A percentile compares a stretch with the other conserved stretches of the same genome.
These are phyloP conservation scores for Phytophthora europaea DNA, from an alignment of 352 stramenopile species.

Conservation along the genomic window DNA sequence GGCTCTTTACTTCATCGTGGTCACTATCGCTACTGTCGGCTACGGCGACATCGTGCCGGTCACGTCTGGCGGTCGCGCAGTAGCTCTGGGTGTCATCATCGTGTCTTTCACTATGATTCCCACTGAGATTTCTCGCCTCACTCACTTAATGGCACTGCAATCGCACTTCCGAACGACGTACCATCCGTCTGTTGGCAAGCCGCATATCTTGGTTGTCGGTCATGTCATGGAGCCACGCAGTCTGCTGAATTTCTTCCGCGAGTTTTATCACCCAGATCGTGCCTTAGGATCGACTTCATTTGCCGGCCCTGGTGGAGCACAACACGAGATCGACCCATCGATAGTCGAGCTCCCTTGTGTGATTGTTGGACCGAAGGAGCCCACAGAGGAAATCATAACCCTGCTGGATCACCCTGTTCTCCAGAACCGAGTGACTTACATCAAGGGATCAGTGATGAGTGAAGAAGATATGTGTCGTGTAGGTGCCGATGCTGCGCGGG, in stretches of 20 bases:
- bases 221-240: constrained; percentile 59
- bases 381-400: constrained; percentile 58
- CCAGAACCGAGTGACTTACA: constrained; percentile 68
- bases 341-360: constrained; percentile 61
- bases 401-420: constrained; percentile 71
- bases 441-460: constrained; percentile 74
- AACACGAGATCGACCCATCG: constrained; percentile 35
- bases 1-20: constrained; percentile 70
- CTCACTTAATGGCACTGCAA: constrained; percentile 67
- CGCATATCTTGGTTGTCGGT: constrained; percentile 66
- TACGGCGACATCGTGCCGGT: constrained; percentile 63
- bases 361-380: constrained; percentile 64
- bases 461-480: constrained; percentile 76
- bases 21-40: constrained; percentile 66
- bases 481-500: constrained; percentile 56
- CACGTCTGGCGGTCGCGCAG: constrained; percentile 51
- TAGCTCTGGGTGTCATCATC: constrained; percentile 63
- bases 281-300: constrained; percentile 37
- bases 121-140: constrained; percentile 60
- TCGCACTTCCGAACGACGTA: constrained; percentile 75
- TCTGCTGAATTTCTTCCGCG: constrained; percentile 69
- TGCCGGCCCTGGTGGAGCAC: neutral
- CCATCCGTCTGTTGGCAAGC: constrained; percentile 56
- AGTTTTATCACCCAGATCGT: constrained; percentile 73
- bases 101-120: constrained; percentile 70